A percentile compares a stretch with the other conserved stretches of the same genome.
phyloP scores from a whole-genome alignment of 148 eudicot genomes.

The Pouteria glomerata region DNA sequence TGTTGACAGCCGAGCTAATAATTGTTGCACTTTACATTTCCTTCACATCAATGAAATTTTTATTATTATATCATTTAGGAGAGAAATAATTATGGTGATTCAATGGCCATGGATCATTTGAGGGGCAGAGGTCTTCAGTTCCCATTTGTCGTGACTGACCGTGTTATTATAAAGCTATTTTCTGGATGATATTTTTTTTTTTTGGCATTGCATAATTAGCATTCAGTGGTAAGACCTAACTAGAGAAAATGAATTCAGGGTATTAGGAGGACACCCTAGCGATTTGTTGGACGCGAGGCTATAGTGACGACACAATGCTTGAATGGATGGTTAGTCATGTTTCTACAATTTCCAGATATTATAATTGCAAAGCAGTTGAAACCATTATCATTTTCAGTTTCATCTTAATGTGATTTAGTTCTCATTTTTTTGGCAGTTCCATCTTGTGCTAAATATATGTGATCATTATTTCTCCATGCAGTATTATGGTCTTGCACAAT shows the following conservation, averaged over 20 bases:
- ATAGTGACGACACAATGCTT: conserved; percentile 83
- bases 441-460: too few relatives aligned
- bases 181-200: not conserved
- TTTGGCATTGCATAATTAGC: not conserved
- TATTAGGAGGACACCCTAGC: conserved; percentile 77
- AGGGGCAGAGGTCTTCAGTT: conserved; percentile 69
- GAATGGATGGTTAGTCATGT: conserved; percentile 74
- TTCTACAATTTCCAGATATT: not conserved
- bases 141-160: conserved; percentile 72
- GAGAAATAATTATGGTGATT: conserved; percentile 40
- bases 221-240: not conserved
- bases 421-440: not conserved
- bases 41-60: not conserved
- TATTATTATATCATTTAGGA: conserved; percentile 36
- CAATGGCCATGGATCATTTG: conserved; percentile 34
- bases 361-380: not conserved
- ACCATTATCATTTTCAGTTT: not conserved
- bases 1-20: not conserved
- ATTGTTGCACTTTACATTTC: not conserved
- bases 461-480: not conserved
- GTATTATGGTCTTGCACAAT: not conserved
- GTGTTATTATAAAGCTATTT: conserved; percentile 76
- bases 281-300: conserved; percentile 89
- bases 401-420: not conserved
- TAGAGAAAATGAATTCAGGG: conserved; percentile 43